Evolutionary conservation across 2,329 filamentous ascomycete species (phyloP), one percentile per base, ranked within the genome.

Genomic region (Fusarium austroafricanum): DNA sequence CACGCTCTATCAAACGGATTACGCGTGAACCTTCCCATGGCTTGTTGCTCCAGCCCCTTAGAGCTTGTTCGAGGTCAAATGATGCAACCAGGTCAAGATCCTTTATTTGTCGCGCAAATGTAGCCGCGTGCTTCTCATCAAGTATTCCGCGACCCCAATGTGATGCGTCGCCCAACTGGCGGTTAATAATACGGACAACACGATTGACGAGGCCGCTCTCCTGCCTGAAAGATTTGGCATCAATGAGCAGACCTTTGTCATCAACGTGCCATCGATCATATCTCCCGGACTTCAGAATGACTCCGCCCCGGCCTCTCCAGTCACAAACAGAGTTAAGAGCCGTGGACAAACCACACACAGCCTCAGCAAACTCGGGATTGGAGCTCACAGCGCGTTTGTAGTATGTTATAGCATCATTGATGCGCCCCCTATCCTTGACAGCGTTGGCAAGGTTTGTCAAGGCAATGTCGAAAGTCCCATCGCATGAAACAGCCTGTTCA

Each of bases 351-450:
- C 96, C 96, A 78, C 96, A 99, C 1, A 99, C 95, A 9, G 96
- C 96, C 80, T 99, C 96, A 2, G 96, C 93, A 80, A 99, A 99
- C 33, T 97, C 92, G 0, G 96, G 95, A 71, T 96, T 99, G n/a
- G 94, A 89, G 33, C 87, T 86, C 11, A 99, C 95, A 38, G 96
- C 96, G 67, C 94, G 89, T 74, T 89, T 92, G 81, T 99, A 99
- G 77, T 96, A 98, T 26, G 83, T 82, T 61, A 99, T 98, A 2
- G 96, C 96, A 76, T 99, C 96, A 57, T 89, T 92, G 70, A 98
- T 93, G 42, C 92, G 89, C 4, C 96, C 96, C 71, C 96, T 93
- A 77, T 99, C 96, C 78, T 99, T 99, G 70, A 99, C 94, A 10
- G 96, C 96, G 77, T 99, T 99, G 55, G 96, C 96, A 21, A 99